phyloP scores from a whole-genome alignment of 768 basidiomycete species.

The Boletus coccyginus region DNA sequence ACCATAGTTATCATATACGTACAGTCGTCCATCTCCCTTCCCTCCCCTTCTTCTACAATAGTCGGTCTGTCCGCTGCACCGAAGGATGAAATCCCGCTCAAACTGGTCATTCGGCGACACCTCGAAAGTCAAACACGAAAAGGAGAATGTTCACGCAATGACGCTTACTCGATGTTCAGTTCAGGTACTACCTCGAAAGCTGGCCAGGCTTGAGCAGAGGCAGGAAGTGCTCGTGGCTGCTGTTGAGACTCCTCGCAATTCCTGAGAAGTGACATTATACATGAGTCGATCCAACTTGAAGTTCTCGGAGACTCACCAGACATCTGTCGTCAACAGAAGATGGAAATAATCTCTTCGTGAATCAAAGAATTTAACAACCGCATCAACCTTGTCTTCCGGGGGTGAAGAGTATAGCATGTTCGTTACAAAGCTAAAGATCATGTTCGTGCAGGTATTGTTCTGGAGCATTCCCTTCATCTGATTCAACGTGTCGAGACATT shows the following conservation, averaged over 20 bases:
- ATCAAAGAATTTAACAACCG: slow-evolving; percentile 6
- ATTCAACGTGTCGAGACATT: slow-evolving; percentile 4
- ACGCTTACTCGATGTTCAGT: background rate
- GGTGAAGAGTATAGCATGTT: background rate
- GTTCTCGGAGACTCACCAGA: slow-evolving; percentile 2
- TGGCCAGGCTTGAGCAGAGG: background rate
- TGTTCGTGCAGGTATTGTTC: background rate
- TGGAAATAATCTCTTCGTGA: slow-evolving; percentile 1
- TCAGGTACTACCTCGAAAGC: background rate
- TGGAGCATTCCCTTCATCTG: slow-evolving; percentile 8
- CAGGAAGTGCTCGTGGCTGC: background rate
- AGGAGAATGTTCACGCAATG: no score
- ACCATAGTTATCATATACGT: background rate
- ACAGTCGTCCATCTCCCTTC: background rate
- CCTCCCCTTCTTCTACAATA: background rate
- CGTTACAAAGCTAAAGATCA: background rate
- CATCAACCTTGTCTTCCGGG: slow-evolving; percentile 4
- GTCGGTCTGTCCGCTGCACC: background rate
- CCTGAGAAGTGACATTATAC: background rate
- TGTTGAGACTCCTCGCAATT: slow-evolving; percentile 2
- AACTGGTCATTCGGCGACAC: no score
- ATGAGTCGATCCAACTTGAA: background rate
- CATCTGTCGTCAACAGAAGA: slow-evolving; percentile 7
- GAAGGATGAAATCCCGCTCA: background rate
- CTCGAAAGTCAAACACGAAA: no score